Evolutionary conservation across 495 filamentous ascomycete species (phyloP), one percentile per base, ranked within the genome.

Genomic region (Neurospora tetrasperma): DNA sequence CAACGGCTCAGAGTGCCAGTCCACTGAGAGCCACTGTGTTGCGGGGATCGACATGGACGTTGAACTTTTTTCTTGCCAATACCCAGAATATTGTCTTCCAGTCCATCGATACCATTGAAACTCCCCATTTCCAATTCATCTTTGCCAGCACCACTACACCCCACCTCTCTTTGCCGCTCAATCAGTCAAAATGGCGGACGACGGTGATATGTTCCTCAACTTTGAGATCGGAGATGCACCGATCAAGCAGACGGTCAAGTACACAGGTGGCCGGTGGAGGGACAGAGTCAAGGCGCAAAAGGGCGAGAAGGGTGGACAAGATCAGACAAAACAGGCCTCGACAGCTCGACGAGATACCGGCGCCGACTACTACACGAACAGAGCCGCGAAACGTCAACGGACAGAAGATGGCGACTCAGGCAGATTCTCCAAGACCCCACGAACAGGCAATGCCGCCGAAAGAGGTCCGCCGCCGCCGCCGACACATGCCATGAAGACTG

Each of bases 191-290:
- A 98, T 97, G 94, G 93, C 93, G 27, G 94, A 98, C 84, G 92
- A 97, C 90, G 94, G 93, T 70, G 54, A 18, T 14, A 91, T 99
- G 88, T 88, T 98, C 69, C 85, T 98, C 80, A 98, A 99, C 79
- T 98, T 98, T 79, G 87, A 91, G 71, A 84, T 96, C 40, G 85
- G 86, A 16, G 92, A 92, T 75, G 85, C 84, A 18, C 82, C 84
- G 0, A 41, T 85, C 0, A 91, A 90, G 72, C 86, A 86, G 5
- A 86, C 88, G 66, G 85, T 87, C 68, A 90, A 88, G 74, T 93
- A 97, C 79, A 94, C 90, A 80, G 96, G 96, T 73, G 96, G 96
- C 16, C 88, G 89, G 75, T 99, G 96, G 96, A 92, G 90, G 78
- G 96, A 97, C 78, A 86, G 96, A 72, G 83, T 94, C 70, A 89